phyloP scores from a whole-genome alignment of 2,329 filamentous ascomycete genomes.

The Penicillium sp. region DNA sequence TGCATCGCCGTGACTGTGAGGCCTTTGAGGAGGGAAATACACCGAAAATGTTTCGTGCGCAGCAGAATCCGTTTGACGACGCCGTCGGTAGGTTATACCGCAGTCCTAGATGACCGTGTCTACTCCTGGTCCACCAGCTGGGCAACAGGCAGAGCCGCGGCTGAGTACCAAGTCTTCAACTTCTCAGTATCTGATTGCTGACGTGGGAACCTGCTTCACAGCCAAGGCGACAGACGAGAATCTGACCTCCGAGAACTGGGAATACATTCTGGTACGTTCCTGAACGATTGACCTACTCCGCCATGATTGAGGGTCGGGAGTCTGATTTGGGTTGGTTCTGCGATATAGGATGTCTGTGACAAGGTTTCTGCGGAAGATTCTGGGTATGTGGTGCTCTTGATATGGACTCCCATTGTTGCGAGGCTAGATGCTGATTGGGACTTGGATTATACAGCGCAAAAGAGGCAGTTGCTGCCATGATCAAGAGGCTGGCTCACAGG shows the following conservation, averaged over 20 bases:
- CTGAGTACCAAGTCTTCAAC: background rate
- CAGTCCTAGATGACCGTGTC: background rate
- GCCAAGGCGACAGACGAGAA: slow-evolving; percentile 95
- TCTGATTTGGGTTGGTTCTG: slow-evolving; percentile 15
- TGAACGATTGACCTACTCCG: background rate
- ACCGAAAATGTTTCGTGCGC: slow-evolving; percentile 52
- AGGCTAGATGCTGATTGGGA: slow-evolving; percentile 12
- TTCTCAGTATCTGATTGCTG: slow-evolving; percentile 15
- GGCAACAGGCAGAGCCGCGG: background rate
- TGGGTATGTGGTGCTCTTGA: slow-evolving; percentile 33
- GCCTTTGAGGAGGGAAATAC: slow-evolving; percentile 9
- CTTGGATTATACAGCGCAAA: slow-evolving; percentile 52
- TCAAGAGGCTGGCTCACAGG: slow-evolving; percentile 84
- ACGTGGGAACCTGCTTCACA: slow-evolving; percentile 33
- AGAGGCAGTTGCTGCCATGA: slow-evolving; percentile 82
- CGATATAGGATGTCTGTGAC: slow-evolving; percentile 54
- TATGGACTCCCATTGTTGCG: background rate
- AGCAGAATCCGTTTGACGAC: slow-evolving; percentile 66
- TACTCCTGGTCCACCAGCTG: background rate
- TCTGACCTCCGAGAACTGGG: slow-evolving; percentile 79
- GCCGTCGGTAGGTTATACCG: slow-evolving; percentile 54
- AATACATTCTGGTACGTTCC: slow-evolving; percentile 57
- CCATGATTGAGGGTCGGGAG: background rate
- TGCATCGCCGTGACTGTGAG: slow-evolving; percentile 5
- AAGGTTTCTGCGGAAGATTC: slow-evolving; percentile 51